Conservation (phyloP, 75 land plant species). For the Picea glauca region DNA sequence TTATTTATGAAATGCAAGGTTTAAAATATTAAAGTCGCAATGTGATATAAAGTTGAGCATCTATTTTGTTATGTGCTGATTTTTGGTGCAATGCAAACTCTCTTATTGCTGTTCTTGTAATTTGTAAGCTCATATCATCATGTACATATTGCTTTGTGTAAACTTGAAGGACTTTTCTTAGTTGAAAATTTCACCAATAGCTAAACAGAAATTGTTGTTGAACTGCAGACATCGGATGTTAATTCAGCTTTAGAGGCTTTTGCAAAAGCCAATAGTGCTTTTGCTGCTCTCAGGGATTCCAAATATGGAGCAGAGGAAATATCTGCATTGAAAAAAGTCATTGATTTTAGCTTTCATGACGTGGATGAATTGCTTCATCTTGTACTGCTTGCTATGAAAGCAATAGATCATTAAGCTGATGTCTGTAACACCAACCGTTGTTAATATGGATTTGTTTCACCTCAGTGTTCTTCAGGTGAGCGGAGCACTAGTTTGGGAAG, state of each 20-base stretch:
- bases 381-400: constrained; percentile 75
- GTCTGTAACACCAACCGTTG: constrained; percentile 2
- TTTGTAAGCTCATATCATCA: background rate
- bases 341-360: constrained; percentile 83
- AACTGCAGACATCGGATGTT: constrained; percentile 65
- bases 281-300: constrained; percentile 40
- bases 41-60: background rate
- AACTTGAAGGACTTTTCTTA: too few species aligned
- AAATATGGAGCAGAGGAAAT: constrained; percentile 35
- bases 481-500: background rate
- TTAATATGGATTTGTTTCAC: constrained; percentile 7
- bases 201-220: background rate
- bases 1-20: background rate
- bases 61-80: background rate
- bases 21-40: background rate
- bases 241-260: constrained; percentile 70
- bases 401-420: constrained; percentile 41
- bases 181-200: background rate
- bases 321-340: constrained; percentile 68
- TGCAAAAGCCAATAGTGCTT: constrained; percentile 51
- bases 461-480: background rate
- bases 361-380: constrained; percentile 68
- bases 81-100: too few species aligned
- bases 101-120: background rate
- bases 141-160: background rate